phyloP scores from a whole-genome alignment of 1,284 basidiomycete species.

The Leccinum holopus region DNA sequence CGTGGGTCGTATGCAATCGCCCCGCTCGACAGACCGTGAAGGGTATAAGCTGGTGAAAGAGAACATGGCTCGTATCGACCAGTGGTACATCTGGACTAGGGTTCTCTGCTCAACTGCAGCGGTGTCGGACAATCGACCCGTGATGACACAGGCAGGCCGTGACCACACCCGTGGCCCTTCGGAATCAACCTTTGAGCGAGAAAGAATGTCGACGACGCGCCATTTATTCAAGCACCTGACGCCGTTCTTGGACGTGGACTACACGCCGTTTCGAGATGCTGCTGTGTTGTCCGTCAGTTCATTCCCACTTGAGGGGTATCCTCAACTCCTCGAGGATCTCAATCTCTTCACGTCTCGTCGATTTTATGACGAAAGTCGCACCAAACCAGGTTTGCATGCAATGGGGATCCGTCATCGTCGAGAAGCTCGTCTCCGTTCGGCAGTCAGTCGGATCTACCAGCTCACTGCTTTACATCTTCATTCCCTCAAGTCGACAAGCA shows the following conservation, averaged over 20 bases:
- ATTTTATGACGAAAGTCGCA: conserved; percentile 73
- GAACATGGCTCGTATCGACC: conserved; percentile 66
- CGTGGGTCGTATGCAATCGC: conserved; percentile 38
- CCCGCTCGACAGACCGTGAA: conserved; percentile 49
- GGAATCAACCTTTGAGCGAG: conserved; percentile 69
- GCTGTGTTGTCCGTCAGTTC: conserved; percentile 88
- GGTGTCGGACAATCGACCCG: conserved; percentile 60
- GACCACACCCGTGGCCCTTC: conserved; percentile 75
- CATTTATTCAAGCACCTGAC: conserved; percentile 85
- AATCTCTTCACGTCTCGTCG: conserved; percentile 78
- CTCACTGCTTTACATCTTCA: conserved; percentile 80
- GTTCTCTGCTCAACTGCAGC: conserved; percentile 79
- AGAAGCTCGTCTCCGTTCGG: conserved; percentile 83
- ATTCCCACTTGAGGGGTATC: conserved; percentile 76
- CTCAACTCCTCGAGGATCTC: conserved; percentile 82
- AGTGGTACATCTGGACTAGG: conserved; percentile 89
- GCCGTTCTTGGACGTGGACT: conserved; percentile 85
- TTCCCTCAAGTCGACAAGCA: conserved; percentile 66
- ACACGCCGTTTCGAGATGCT: conserved; percentile 79
- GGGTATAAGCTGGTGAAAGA: conserved; percentile 57
- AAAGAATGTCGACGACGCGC: conserved; percentile 75
- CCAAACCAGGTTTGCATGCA: conserved; percentile 62
- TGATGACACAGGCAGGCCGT: conserved; percentile 54
- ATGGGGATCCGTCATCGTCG: conserved; percentile 59
- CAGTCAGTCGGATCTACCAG: conserved; percentile 88